Base-by-base conservation (phyloP, 805 yeast genomes). In the Starmerella scarabaei region DNA sequence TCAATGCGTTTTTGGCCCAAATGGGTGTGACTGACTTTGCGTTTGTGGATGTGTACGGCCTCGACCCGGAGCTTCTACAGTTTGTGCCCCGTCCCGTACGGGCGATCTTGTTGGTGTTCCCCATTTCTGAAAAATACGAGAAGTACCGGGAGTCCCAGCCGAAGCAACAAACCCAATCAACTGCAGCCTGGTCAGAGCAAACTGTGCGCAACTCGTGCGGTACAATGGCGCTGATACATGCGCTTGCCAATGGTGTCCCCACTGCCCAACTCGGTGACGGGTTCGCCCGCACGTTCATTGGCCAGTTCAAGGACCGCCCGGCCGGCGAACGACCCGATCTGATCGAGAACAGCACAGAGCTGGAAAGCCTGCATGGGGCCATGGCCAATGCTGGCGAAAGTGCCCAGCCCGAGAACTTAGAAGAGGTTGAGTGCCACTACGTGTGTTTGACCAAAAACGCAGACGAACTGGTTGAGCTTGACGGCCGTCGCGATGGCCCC, bases 121-220 rank as follows among this genome's bases (percentile, higher is more conserved):
- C 98, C 2, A 62, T 86, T 1, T 75, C 88, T 1, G 63, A 62
- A 15, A 54, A 61, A 3, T 80, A 77, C 54, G 91, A 82, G 49
- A 43, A 51, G 14, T 65, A 72, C 41, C 63, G 77, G 34, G 37
- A 50, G 18, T 45, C 49, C 14, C 69, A 65, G 33, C 78, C 73
- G 41, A 37, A 45, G 4, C 47, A 42, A n/a, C 38, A 52, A 11
- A 41, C 51, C 17, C 46, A 44, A 19, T 55, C 47, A 45, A 61
- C 52, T 5, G 64, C 75, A 14, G 48, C 68, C n/a, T 91, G 97
- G 96, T 73, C 77, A 51, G 75, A 73, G 49, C 98, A 88, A 54
- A 75, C 85, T 1, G 73, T 91, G 15, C 73, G 72, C 46, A 88
- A 88, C 56, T 93, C 93, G 0, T 88, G 98, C 63, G 98, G 98